Conservation (phyloP, 805 yeast genomes). For the Saccharomyces jurei region DNA sequence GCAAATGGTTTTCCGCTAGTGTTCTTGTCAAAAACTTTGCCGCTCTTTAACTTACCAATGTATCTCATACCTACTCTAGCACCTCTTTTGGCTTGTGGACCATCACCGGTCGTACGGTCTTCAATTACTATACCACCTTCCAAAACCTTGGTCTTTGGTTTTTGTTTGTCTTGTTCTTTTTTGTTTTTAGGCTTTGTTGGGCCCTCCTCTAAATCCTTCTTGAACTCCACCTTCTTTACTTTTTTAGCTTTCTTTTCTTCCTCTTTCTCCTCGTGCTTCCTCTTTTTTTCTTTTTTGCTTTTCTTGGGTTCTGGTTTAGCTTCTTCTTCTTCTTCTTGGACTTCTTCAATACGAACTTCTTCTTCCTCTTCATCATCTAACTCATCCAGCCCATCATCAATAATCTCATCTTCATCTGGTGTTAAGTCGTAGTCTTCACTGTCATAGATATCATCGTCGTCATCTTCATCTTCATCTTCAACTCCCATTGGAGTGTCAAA, state of each 20-base stretch:
- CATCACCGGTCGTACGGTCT: conserved; percentile 85
- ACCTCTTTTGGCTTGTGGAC: conserved; percentile 81
- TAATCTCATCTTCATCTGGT: conserved; percentile 43
- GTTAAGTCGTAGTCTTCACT: conserved; percentile 34
- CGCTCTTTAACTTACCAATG: conserved; percentile 95
- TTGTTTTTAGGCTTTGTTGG: conserved; percentile 63
- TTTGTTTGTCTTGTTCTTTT: conserved; percentile 51
- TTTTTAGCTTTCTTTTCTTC: conserved; percentile 27
- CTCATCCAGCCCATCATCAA: conserved; percentile 46
- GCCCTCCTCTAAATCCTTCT: conserved; percentile 89
- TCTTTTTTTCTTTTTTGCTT: conserved; percentile 23
- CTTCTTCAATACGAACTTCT: conserved; percentile 65
- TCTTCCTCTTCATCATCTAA: conserved; percentile 63
- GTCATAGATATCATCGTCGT: conserved; percentile 55
- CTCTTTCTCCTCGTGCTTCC: conserved; percentile 27
- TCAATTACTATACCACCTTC: conserved; percentile 91
- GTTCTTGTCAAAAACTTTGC: conserved; percentile 94
- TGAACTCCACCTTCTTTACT: conserved; percentile 80
- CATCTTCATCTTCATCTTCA: conserved; percentile 34
- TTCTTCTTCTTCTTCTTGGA: conserved; percentile 53
- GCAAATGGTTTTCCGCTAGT: conserved; percentile 92
- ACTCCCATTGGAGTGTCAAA: conserved; percentile 45
- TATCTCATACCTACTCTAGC: conserved; percentile 92
- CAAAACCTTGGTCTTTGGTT: conserved; percentile 66
- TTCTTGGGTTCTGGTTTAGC: conserved; percentile 19